Evolutionary conservation across 306 rosid species (phyloP), one percentile per base, ranked within the genome.

Genomic region (Lupinus albus): DNA sequence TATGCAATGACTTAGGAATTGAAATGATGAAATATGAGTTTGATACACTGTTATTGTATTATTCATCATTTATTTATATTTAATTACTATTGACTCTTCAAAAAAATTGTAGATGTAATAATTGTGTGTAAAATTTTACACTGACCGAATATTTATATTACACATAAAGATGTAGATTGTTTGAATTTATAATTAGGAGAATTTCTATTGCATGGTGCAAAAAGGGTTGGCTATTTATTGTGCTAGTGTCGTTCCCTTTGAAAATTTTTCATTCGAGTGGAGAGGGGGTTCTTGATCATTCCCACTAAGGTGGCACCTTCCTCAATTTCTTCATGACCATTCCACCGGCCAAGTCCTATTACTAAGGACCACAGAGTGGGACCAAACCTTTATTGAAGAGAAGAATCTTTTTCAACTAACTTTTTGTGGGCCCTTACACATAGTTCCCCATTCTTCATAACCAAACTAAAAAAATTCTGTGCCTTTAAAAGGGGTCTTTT

Each of bases 351-450:
- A 25, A 25, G 30, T 25, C 30, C 4, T 25, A 25, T 11, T 41
- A 41, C 5, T 11, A 11, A 4, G 13, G 30, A 11, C 13, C 13
- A 11, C 47, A 11, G 5, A 14, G 13, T 25, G 30, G 30, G 30
- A 25, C 30, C 30, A 25, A 25, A 11, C 6, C 13, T 42, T 42
- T 42, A 42, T 11, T 42, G 13, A 42, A 42, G 4, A 42, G 12
- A 10, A 8, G 2, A 45, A 45, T 5, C 15, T 45, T 45, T 45
- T 12, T 44, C 15, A 44, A 44, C n/a, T 0, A 44, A 44, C n/a
- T 11, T 61, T 35, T 50, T 68, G 65, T 76, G 70, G 59, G 51
- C 11, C 70, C 62, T 50, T 64, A 17, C 11, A 25, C 38, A 21
- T 18, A 3, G 38, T 16, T 63, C 67, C 21, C 32, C 8, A 1